Conservation (phyloP, 169 alveolate genomes). For the Eimeria acervulina region DNA sequence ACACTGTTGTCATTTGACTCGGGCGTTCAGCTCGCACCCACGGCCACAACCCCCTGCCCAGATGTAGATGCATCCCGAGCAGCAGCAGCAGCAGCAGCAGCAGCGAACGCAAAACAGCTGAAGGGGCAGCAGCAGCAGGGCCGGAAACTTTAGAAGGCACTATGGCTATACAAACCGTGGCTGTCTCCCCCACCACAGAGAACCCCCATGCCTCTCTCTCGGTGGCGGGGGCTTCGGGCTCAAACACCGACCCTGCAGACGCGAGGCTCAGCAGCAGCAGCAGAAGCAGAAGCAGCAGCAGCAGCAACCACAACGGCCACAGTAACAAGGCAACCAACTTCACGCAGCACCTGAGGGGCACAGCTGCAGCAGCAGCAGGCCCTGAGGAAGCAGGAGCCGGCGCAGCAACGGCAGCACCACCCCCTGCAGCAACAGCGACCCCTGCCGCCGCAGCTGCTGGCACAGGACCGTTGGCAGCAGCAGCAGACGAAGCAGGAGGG, state of each 20-base stretch:
- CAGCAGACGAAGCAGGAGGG: background rate
- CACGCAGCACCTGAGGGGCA: background rate
- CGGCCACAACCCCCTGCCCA: background rate
- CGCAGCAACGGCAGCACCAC: background rate
- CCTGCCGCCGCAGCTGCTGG: background rate
- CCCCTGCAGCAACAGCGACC: slow-evolving; percentile 4
- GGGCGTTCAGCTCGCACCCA: no score
- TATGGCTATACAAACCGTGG: background rate
- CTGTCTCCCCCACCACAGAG: background rate
- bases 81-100: slow-evolving; percentile 14
- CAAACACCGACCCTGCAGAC: background rate
- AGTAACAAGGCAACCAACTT: background rate
- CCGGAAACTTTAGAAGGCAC: background rate
- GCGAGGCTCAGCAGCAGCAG: background rate
- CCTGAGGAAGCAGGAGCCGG: background rate
- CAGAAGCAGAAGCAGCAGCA: background rate
- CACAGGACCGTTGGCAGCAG: background rate
- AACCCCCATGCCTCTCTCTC: background rate
- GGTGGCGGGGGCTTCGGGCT: background rate
- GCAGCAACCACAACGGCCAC: background rate
- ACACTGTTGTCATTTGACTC: no score
- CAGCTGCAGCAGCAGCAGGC: background rate
- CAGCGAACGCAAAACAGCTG: background rate
- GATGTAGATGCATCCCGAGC: slow-evolving; percentile 16
- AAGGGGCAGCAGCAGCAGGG: slow-evolving; percentile 4